Evolutionary conservation across 2,329 filamentous ascomycete genomes (phyloP).

Genomic region (Aspergillus cejpii): DNA sequence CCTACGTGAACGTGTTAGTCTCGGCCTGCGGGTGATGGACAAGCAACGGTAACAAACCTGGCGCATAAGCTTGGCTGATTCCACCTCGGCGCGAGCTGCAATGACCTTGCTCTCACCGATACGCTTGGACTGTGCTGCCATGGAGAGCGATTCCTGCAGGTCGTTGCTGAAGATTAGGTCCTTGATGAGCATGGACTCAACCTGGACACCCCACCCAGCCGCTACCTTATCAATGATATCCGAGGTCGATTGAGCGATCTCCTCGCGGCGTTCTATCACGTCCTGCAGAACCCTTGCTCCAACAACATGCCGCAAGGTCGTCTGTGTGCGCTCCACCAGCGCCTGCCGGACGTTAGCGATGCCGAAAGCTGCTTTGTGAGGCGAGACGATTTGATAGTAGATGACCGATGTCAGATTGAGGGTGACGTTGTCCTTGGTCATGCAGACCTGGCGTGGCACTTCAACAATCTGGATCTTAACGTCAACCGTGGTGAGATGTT

Average conservation of each 20-base stretch:
- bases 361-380: constrained; percentile 95
- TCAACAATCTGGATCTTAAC: constrained; percentile 99
- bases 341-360: constrained; percentile 92
- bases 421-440: constrained; percentile 99
- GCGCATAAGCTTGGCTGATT: constrained; percentile 80
- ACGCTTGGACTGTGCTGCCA: constrained; percentile 97
- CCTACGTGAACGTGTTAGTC: constrained; percentile 33
- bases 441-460: constrained; percentile 93
- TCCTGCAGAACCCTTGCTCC: constrained; percentile 94
- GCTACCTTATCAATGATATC: constrained; percentile 98
- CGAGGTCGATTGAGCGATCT: constrained; percentile 88
- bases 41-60: constrained; percentile 41
- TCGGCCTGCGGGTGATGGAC: not conserved
- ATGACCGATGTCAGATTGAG: constrained; percentile 92
- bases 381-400: constrained; percentile 95
- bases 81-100: constrained; percentile 90
- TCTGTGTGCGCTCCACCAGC: constrained; percentile 96
- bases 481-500: constrained; percentile 83
- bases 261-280: constrained; percentile 95
- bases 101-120: constrained; percentile 99
- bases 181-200: constrained; percentile 98
- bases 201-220: constrained; percentile 85
- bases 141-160: constrained; percentile 89
- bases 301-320: constrained; percentile 91
- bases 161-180: constrained; percentile 97